Evolutionary conservation across 1,139 yeast species (phyloP), one percentile per base, ranked within the genome.

Genomic region (Yamadazyma mexicana): DNA sequence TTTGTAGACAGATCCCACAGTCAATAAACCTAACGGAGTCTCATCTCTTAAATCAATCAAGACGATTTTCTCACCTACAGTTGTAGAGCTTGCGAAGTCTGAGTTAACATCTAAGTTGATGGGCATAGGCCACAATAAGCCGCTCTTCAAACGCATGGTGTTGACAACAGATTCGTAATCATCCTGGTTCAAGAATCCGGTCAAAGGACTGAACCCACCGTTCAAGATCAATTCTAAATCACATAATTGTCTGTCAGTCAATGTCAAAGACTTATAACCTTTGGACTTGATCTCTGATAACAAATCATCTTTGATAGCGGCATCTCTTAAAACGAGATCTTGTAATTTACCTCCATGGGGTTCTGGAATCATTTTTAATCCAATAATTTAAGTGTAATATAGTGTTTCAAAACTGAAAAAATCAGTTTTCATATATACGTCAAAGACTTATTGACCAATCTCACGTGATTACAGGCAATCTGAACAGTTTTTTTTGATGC

Each of bases 141-240:
- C 97, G 37, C 81, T 75, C 10, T 84, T 64, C 40, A 91, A 74
- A 55, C 96, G 78, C 69, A 88, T 72, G 46, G 85, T 77, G 42
- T 80, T 72, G 33, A 91, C 95, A 25, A 91, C 98, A 11, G 84
- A 73, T 33, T 77, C 69, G 64, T 91, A 91, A 63, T 91, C 97
- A 45, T 77, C 75, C 66, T 89, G 80, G 57, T 76, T 81, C 62
- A 91, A 69, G 68, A 91, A 91, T 1, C 98, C 97, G 41, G 80
- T 79, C 52, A 91, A 75, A 33, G 98, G 98, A 34, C 96, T 87
- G 61, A 91, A 91, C 5, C 98, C 98, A 62, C 98, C 98, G 55
- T 85, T 86, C 49, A 91, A 71, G 56, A 91, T 87, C 62, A 91
- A 76, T 67, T 91, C 98, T 58, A 91, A 70, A 64, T 91, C 98